Evolutionary conservation across 371 early-diverging fungal species (phyloP).

Genomic region (Rhizopus delemar): DNA sequence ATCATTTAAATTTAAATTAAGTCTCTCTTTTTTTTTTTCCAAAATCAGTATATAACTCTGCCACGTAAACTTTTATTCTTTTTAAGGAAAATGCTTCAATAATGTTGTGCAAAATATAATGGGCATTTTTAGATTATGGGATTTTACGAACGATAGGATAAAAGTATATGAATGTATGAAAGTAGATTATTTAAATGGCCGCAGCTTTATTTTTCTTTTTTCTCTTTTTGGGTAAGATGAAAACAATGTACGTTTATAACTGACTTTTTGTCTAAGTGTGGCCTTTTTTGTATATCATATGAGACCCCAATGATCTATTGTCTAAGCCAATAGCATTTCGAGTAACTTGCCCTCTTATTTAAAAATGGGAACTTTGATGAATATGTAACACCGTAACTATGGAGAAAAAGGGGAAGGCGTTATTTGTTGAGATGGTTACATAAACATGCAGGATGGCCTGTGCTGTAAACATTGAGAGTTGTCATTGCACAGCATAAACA

Average conservation of each 20-base stretch:
- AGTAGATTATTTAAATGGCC: not conserved
- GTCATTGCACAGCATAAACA: constrained; percentile 13
- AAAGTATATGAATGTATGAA: not conserved
- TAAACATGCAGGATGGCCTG: constrained; percentile 19
- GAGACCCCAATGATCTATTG: not conserved
- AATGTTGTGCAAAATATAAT: not conserved
- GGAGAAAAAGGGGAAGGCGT: too few relatives aligned
- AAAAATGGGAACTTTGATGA: too few relatives aligned
- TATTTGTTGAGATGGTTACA: not conserved
- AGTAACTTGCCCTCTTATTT: too few relatives aligned
- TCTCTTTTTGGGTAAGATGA: not conserved
- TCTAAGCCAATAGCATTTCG: too few relatives aligned
- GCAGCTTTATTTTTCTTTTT: not conserved
- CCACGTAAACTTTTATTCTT: not conserved
- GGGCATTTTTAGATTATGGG: too few relatives aligned
- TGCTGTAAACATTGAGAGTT: constrained; percentile 19
- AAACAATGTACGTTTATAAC: not conserved
- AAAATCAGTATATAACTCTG: not conserved
- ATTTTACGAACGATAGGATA: not conserved
- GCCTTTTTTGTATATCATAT: not conserved
- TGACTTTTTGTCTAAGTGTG: not conserved
- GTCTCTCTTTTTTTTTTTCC: not conserved
- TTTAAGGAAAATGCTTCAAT: not conserved
- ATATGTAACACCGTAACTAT: too few relatives aligned
- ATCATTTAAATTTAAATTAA: too few relatives aligned